Evolutionary conservation across 176 grass and related monocot genomes (phyloP).

Genomic region (Zizania latifolia): DNA sequence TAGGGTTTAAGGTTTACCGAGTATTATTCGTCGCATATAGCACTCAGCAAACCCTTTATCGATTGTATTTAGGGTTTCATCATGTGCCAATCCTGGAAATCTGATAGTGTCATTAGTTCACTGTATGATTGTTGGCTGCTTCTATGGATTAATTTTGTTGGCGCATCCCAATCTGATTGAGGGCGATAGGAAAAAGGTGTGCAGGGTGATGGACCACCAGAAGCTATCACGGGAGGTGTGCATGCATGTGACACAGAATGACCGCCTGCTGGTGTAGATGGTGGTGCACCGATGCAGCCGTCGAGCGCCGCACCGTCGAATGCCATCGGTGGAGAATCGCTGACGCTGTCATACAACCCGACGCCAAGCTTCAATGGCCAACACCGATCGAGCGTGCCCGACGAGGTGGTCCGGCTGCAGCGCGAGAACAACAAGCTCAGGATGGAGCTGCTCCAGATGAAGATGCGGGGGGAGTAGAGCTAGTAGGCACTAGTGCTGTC

Average conservation of each 20-base stretch:
- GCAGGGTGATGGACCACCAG: slow-evolving; percentile 66
- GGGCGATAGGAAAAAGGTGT: slow-evolving; percentile 66
- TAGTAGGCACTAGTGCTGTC: no score
- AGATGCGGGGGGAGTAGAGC: no score
- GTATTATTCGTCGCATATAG: no score
- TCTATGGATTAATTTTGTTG: neutral
- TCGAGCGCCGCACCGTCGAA: slow-evolving; percentile 22
- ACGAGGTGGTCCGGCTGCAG: slow-evolving; percentile 63
- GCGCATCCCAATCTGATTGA: slow-evolving; percentile 61
- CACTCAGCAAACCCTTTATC: no score
- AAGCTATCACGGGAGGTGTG: slow-evolving; percentile 79
- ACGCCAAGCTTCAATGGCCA: slow-evolving; percentile 20
- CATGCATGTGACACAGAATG: slow-evolving; percentile 84
- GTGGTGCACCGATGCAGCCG: slow-evolving; percentile 51
- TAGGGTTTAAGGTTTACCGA: no score
- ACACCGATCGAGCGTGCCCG: slow-evolving; percentile 16
- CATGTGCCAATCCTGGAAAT: no score
- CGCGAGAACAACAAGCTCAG: slow-evolving; percentile 82
- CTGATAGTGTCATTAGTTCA: neutral
- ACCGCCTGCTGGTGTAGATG: slow-evolving; percentile 64
- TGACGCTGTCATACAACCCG: slow-evolving; percentile 23
- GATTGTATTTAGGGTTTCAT: no score
- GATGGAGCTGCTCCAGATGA: slow-evolving; percentile 61
- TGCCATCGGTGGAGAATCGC: slow-evolving; percentile 40
- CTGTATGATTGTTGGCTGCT: neutral